Conservation (phyloP, 2,329 filamentous ascomycete genomes). For the Cercospora berteroae region DNA sequence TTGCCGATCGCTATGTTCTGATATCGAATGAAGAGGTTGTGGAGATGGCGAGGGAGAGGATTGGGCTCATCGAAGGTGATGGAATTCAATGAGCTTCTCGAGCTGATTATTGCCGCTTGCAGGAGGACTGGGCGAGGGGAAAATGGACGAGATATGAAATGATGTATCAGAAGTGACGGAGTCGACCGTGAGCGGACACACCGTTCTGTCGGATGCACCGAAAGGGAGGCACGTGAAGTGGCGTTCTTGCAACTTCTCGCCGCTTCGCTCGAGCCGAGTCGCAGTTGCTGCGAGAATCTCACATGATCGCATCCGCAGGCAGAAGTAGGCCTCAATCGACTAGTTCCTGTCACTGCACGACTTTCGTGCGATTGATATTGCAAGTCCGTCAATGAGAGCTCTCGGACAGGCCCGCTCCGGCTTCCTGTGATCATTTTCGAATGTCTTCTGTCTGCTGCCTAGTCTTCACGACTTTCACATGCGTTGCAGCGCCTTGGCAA, state of each 20-base stretch:
- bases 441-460: not conserved
- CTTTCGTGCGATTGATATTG: too few relatives aligned
- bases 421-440: not conserved
- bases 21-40: not conserved
- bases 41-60: not conserved
- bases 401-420: not conserved
- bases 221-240: not conserved
- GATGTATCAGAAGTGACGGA: too few relatives aligned
- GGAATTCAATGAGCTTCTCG: not conserved
- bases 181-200: too few relatives aligned
- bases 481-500: not conserved
- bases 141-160: too few relatives aligned
- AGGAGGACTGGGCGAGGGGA: not conserved
- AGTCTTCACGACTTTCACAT: not conserved
- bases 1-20: not conserved
- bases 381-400: too few relatives aligned
- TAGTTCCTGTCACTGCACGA: too few relatives aligned
- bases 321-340: too few relatives aligned
- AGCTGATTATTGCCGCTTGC: too few relatives aligned
- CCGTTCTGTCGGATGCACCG: not conserved
- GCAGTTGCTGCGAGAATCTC: not conserved
- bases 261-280: not conserved
- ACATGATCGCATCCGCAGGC: not conserved
- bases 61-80: not conserved
- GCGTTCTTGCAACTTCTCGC: not conserved